Base-by-base conservation (phyloP, 257 asterid genomes). In the Osmanthus fragrans region DNA sequence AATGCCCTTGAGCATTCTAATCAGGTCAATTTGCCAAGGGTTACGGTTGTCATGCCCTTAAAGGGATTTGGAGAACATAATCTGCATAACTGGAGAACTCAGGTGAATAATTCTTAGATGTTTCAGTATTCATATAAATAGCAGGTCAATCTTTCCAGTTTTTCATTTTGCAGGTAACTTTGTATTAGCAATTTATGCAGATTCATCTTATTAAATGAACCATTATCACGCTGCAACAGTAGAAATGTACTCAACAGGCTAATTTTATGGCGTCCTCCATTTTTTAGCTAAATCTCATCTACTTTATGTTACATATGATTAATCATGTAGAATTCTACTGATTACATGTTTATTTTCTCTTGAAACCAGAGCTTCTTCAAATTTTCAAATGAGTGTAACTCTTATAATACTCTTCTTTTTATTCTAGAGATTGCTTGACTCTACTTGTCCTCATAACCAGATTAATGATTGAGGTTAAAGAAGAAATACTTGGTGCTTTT, bases 11-110 rank as follows among this genome's bases (percentile, higher is more conserved):
- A 93, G 87, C 95, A 92, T 83, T 90, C 93, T 76, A 88, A 83
- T 76, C 98, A 96, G 89, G 84, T 75, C 86, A 84, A 84, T 18
- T 88, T 95, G 89, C 99, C 99, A 25, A 90, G 86, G 81, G 97
- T 95, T 79, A 80, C 99, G 60, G 97, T 95, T 65, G 96, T 96
- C 78, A 90, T 96, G 99, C 99, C 99, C 69, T 81, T 96, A 84
- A 96, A 96, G 88, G 99, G 99, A 37, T 96, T 90, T 66, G 98
- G 99, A 77, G 99, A 96, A 81, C 97, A 96, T 81, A 96, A 96
- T 88, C 87, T 96, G 19, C 99, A 92, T 82, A 96, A 96, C 85
- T 96, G 99, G 99, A 93, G 96, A 84, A 88, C 86, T 80, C 99
- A 96, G 98, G 99, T 93, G 78, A 85, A 76, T 16, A 73, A 73